Evolutionary conservation across 495 filamentous ascomycete species (phyloP).

Genomic region (Rusavskia elegans): DNA sequence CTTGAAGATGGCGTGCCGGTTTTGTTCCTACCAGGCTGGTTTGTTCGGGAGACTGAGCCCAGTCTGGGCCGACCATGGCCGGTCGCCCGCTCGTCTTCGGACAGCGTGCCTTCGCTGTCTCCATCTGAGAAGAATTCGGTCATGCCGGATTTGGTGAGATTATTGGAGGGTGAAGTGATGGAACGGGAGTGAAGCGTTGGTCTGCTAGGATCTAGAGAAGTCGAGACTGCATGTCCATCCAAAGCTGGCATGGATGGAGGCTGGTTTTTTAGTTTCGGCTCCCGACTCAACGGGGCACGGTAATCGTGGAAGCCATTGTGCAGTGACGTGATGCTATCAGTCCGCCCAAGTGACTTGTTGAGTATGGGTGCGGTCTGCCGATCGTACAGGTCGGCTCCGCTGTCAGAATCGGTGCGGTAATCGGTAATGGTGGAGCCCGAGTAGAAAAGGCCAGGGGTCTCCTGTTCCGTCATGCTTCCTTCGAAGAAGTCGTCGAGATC

Average conservation of each 20-base stretch:
- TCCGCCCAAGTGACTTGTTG: conserved; percentile 60
- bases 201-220: conserved; percentile 7
- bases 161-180: conserved; percentile 50
- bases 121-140: conserved; percentile 37
- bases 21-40: conserved; percentile 24
- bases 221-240: conserved; percentile 23
- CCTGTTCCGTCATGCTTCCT: conserved; percentile 29
- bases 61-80: conserved; percentile 22
- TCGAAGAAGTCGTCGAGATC: conserved; percentile 95
- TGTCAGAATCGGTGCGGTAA: conserved; percentile 47
- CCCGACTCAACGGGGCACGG: conserved; percentile 34
- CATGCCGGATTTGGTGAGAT: conserved; percentile 25
- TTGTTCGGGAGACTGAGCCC: conserved; percentile 13
- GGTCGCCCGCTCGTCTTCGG: conserved; percentile 28
- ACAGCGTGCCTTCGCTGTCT: conserved; percentile 31
- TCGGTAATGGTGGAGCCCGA: conserved; percentile 45
- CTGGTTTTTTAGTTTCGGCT: conserved; percentile 51
- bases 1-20: conserved; percentile 48
- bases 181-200: conserved; percentile 50
- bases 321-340: conserved; percentile 60
- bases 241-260: conserved; percentile 13
- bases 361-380: conserved; percentile 86
- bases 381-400: conserved; percentile 77
- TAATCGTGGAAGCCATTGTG: conserved; percentile 66
- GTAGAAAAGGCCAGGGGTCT: conserved; percentile 38